Evolutionary conservation across 2,329 filamentous ascomycete species (phyloP).

Genomic region (Penicillium sp.): DNA sequence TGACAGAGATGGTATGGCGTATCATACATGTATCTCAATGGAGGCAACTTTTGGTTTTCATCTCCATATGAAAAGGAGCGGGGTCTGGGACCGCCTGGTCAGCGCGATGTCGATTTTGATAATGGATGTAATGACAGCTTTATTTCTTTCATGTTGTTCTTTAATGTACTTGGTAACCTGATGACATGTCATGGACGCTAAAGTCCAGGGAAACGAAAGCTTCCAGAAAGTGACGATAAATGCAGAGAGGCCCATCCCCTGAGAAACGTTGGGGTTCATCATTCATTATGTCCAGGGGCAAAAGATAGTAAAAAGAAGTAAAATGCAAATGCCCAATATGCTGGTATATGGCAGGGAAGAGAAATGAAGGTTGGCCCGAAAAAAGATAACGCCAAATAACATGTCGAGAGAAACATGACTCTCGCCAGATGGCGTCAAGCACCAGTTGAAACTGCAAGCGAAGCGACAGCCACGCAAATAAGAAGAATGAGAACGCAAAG

Average conservation of each 20-base stretch:
- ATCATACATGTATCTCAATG: neutral
- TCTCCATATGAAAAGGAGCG: constrained; percentile 12
- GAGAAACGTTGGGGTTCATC: constrained; percentile 16
- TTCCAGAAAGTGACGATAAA: neutral
- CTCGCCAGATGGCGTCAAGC: neutral
- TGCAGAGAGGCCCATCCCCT: constrained; percentile 4
- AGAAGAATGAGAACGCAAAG: neutral
- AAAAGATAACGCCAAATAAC: constrained; percentile 10
- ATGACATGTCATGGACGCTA: neutral
- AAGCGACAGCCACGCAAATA: neutral
- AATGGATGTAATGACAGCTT: constrained; percentile 32
- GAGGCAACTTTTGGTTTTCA: neutral
- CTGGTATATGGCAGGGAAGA: constrained; percentile 20
- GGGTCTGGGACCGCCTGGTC: constrained; percentile 14
- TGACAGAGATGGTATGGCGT: neutral
- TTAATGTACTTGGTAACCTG: neutral
- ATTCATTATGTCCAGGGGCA: constrained; percentile 24
- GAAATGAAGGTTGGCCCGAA: constrained; percentile 5
- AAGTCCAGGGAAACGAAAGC: neutral
- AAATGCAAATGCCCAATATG: constrained; percentile 13
- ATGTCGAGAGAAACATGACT: neutral
- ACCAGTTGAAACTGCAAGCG: constrained; percentile 1
- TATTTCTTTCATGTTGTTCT: constrained; percentile 8
- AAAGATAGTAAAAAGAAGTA: constrained; percentile 15
- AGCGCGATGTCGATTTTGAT: constrained; percentile 25